These are phyloP conservation scores for Aspergillus ellipticus DNA, from an alignment of 495 filamentous ascomycete species.

Conservation along the genomic window DNA sequence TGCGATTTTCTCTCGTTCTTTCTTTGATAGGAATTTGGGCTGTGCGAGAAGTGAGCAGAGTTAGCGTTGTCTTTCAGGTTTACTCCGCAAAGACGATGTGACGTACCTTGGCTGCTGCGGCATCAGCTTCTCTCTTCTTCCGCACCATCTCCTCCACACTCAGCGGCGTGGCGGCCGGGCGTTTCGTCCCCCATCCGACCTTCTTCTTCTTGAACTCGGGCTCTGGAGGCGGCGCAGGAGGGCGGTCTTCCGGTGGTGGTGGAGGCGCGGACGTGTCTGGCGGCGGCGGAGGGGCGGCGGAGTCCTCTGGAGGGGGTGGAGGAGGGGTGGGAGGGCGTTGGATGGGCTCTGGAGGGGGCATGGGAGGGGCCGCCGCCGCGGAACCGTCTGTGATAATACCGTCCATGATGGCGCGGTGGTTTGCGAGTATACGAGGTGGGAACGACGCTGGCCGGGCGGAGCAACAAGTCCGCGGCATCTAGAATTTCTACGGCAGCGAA, in stretches of 20 bases:
- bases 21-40: constrained; percentile 91
- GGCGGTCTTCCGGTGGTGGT: constrained; percentile 52
- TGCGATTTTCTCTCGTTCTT: constrained; percentile 79
- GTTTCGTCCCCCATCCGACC: constrained; percentile 48
- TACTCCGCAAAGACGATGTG: not conserved
- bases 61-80: constrained; percentile 11
- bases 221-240: constrained; percentile 53
- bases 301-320: constrained; percentile 53
- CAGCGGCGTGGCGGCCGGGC: constrained; percentile 47
- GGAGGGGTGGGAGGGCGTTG: constrained; percentile 45
- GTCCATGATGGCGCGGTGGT: constrained; percentile 19
- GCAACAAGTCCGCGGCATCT: constrained; percentile 5
- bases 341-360: constrained; percentile 35
- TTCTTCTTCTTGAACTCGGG: constrained; percentile 49
- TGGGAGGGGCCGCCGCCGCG: constrained; percentile 13
- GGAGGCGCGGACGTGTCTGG: constrained; percentile 47
- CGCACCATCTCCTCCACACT: constrained; percentile 74
- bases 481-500: not conserved
- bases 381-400: constrained; percentile 26
- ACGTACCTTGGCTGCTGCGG: constrained; percentile 68
- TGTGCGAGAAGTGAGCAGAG: constrained; percentile 32
- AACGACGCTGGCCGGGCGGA: not conserved
- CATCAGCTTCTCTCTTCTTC: constrained; percentile 77
- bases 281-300: constrained; percentile 41
- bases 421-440: not conserved